Conservation (phyloP, 2,329 filamentous ascomycete species). For the Fusarium phyllophilum region DNA sequence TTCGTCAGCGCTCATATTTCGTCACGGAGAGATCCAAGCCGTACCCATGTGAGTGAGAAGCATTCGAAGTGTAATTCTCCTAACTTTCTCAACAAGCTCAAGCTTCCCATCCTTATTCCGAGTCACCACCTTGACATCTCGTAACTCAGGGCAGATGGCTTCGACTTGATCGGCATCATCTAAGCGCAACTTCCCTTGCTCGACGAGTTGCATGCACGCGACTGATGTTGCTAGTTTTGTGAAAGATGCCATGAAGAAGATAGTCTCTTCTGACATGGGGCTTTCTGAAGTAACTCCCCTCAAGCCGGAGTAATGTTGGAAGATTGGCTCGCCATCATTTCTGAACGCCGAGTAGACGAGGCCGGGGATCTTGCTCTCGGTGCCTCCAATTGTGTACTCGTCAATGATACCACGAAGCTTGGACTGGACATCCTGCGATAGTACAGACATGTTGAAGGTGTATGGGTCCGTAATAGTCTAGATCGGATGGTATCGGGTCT, state of each 20-base stretch:
- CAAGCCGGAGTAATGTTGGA: neutral
- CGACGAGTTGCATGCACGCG: neutral
- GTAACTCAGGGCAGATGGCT: neutral
- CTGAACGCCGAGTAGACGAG: neutral
- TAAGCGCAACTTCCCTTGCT: neutral
- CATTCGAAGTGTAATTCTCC: neutral
- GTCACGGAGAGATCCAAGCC: fast-evolving
- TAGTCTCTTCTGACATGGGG: neutral
- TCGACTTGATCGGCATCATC: neutral
- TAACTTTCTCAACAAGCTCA: neutral
- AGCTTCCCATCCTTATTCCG: fast-evolving
- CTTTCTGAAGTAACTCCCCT: neutral
- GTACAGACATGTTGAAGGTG: fast-evolving
- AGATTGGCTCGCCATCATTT: neutral
- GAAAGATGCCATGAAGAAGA: neutral
- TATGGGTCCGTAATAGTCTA: neutral
- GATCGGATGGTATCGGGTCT: neutral
- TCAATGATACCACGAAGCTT: neutral
- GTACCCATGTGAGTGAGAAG: neutral
- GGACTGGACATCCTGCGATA: neutral
- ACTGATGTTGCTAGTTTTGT: neutral
- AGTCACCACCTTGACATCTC: neutral
- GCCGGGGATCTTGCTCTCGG: neutral
- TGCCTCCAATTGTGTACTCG: neutral
- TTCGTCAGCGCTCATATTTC: neutral